phyloP scores from a whole-genome alignment of 75 land plant genomes.

The Pinus albicaulis region DNA sequence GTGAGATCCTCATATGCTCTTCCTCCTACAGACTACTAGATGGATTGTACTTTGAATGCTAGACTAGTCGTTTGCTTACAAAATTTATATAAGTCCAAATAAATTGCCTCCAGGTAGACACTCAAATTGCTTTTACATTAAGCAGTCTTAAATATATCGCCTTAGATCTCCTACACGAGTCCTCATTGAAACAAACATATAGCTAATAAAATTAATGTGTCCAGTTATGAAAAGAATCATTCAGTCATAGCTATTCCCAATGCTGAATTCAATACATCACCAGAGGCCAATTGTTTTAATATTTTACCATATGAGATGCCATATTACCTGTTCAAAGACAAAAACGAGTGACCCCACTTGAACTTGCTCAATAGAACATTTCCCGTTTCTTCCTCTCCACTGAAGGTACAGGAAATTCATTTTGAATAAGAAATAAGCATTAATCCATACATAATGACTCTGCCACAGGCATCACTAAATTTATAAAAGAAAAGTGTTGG shows the following conservation, averaged over 20 bases:
- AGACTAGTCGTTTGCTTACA: too few species aligned
- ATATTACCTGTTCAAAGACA: conserved; percentile 80
- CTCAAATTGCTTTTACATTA: background rate
- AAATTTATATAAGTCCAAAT: background rate
- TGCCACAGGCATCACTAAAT: too few species aligned
- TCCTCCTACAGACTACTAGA: too few species aligned
- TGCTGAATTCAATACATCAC: background rate
- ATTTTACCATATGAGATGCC: background rate
- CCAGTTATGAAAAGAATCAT: background rate
- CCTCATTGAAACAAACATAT: background rate
- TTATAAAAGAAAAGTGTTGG: too few species aligned
- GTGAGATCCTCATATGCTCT: too few species aligned
- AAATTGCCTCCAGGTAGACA: background rate
- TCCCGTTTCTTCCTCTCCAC: conserved; percentile 84
- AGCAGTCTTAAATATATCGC: background rate
- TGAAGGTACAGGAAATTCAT: conserved; percentile 22
- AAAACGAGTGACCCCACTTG: conserved; percentile 97
- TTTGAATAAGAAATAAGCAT: background rate
- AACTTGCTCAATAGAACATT: conserved; percentile 73
- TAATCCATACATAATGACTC: background rate
- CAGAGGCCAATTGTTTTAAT: background rate
- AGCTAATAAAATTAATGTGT: background rate
- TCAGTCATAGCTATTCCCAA: background rate
- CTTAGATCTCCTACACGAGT: background rate
- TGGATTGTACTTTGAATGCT: too few species aligned